Evolutionary conservation across 768 basidiomycete species (phyloP).

Genomic region (Strobilomyces dryophilus): DNA sequence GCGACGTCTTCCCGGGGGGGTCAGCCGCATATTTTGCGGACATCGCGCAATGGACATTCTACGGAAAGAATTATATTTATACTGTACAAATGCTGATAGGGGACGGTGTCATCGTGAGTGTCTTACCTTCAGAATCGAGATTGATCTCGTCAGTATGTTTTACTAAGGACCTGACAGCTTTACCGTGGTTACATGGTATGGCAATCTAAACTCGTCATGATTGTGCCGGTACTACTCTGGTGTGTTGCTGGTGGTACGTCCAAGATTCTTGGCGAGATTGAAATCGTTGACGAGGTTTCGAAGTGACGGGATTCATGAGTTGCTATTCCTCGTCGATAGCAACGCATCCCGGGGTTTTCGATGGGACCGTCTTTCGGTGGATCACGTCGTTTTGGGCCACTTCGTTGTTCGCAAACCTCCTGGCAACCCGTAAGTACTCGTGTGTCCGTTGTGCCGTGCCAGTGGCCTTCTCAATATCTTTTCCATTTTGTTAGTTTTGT

Average conservation of each 20-base stretch:
- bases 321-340: too few relatives aligned
- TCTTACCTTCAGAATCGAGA: not conserved
- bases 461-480: not conserved
- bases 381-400: slow-evolving; percentile 6
- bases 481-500: not conserved
- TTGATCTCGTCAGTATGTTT: too few relatives aligned
- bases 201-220: too few relatives aligned
- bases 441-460: not conserved
- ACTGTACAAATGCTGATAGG: slow-evolving; percentile 10
- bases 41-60: slow-evolving; percentile 6
- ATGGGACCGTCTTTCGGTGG: not conserved
- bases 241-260: not conserved
- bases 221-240: slow-evolving; percentile 10
- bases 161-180: not conserved
- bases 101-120: slow-evolving; percentile 7
- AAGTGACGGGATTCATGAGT: too few relatives aligned
- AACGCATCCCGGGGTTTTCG: too few relatives aligned
- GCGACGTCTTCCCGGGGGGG: slow-evolving; percentile 21
- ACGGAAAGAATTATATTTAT: not conserved
- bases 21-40: slow-evolving; percentile 22
- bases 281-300: not conserved
- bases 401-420: slow-evolving; percentile 5
- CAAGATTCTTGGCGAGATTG: not conserved
- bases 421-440: slow-evolving; percentile 8
- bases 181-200: slow-evolving; percentile 11